Evolutionary conservation across 176 grass and related monocot genomes (phyloP), one percentile per base, ranked within the genome.

Genomic region (Pontederia crassipes): DNA sequence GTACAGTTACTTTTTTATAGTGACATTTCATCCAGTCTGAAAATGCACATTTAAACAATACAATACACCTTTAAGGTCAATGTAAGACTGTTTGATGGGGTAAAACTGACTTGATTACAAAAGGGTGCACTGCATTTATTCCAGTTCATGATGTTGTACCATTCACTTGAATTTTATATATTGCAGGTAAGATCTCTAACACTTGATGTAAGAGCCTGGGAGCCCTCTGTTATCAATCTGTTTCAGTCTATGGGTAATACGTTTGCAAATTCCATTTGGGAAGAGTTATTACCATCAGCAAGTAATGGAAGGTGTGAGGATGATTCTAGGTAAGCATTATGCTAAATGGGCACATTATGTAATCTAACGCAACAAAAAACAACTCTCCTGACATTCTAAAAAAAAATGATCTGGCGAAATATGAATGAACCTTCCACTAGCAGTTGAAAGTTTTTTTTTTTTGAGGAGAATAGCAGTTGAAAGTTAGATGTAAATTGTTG

Each of bases 131-230:
- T 24, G 20, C 20, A 24, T 24, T 24, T 24, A 24, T 0, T 61
- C 14, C 15, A n/a, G 14, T 9, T 28, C 9, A n/a, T 54, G 49
- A 46, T 40, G 18, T 45, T 45, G 9, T 53, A 59, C 32, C 32
- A 59, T 54, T 45, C 15, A 9, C 9, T 24, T 45, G 16, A 9
- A 24, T 12, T 68, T 47, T 69, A 49, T 26, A 27, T 50, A 11
- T 50, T 65, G 59, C 78, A 98, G 93, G 93, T 98, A 73, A 86
- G 93, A 75, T 92, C 84, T 66, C 65, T 98, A 66, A 92, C 85
- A 67, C 87, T 98, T 24, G 93, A 98, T 83, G 93, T 98, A 71
- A 86, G 78, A 82, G 88, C 85, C n/a, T 98, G 93, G 93, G 93
- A 98, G 45, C 82, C 88, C 68, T 90, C 85, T 11, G 88, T 98